Evolutionary conservation across 2,329 filamentous ascomycete species (phyloP).

Genomic region (Hypoxylon sp.): DNA sequence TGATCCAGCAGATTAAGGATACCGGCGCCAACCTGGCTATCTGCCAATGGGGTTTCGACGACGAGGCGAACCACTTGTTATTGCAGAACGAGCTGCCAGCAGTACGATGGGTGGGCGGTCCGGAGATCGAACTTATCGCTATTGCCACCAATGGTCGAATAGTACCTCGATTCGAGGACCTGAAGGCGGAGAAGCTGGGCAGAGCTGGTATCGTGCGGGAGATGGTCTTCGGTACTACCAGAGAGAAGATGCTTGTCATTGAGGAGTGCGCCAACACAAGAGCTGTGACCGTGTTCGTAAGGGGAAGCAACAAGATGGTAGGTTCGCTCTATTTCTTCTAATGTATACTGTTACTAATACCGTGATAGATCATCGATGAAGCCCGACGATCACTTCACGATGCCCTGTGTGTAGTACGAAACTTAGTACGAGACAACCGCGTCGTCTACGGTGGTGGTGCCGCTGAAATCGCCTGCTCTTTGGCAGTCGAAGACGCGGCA

Average conservation of each 20-base stretch:
- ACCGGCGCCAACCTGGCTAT: conserved; percentile 97
- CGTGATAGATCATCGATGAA: conserved; percentile 89
- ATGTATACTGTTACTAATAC: conserved; percentile 32
- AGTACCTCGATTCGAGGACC: conserved; percentile 94
- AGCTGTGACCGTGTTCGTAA: conserved; percentile 94
- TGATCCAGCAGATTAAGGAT: conserved; percentile 98
- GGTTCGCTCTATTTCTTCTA: conserved; percentile 42
- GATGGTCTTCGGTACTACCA: conserved; percentile 95
- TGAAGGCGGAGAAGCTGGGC: conserved; percentile 90
- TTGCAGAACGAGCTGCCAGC: conserved; percentile 96
- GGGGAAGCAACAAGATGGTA: conserved; percentile 99
- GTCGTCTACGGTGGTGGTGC: conserved; percentile 98
- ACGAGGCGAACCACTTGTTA: conserved; percentile 96
- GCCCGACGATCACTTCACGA: conserved; percentile 97
- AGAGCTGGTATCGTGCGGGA: conserved; percentile 89
- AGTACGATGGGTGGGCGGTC: conserved; percentile 96
- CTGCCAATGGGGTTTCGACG: conserved; percentile 99
- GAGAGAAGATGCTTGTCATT: conserved; percentile 99
- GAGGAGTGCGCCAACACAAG: conserved; percentile 98
- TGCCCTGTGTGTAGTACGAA: conserved; percentile 95
- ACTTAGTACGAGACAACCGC: conserved; percentile 93
- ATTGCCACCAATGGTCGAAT: conserved; percentile 99
- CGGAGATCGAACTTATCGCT: conserved; percentile 97
- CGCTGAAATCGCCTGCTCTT: conserved; percentile 94
- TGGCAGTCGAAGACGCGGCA: conserved; percentile 94